phyloP scores from a whole-genome alignment of 2,329 filamentous ascomycete genomes.

The Penicillium expansum region DNA sequence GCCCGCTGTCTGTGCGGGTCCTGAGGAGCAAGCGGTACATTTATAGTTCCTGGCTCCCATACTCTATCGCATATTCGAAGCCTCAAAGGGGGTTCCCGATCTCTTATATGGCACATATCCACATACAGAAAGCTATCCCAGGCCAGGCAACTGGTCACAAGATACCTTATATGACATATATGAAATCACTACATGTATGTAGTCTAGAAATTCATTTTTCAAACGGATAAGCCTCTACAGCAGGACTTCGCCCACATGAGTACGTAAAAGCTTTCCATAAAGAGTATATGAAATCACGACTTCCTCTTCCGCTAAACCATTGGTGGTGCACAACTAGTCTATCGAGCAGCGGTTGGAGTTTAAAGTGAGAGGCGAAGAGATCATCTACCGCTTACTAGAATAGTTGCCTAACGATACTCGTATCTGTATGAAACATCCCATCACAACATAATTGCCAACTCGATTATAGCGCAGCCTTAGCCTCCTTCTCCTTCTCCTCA shows the following conservation, averaged over 20 bases:
- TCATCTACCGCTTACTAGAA: background rate
- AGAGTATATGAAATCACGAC: background rate
- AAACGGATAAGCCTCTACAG: background rate
- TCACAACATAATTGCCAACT: background rate
- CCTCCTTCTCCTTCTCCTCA: constrained; percentile 31
- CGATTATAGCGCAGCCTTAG: constrained; percentile 20
- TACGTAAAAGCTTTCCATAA: background rate
- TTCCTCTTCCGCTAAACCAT: too few relatives aligned
- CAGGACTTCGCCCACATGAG: background rate
- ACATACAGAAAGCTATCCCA: too few relatives aligned
- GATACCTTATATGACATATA: background rate
- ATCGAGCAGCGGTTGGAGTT: too few relatives aligned
- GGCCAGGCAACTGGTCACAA: background rate
- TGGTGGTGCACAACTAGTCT: too few relatives aligned
- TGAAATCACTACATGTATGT: background rate
- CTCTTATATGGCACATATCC: too few relatives aligned
- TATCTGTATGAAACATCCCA: background rate
- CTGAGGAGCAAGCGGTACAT: background rate
- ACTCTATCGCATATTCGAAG: background rate
- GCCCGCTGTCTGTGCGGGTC: background rate
- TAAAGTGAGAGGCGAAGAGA: too few relatives aligned
- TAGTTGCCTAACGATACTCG: too few relatives aligned
- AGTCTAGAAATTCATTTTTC: background rate
- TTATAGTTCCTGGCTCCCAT: background rate
- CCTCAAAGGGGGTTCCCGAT: background rate